A percentile compares a stretch with the other conserved stretches of the same genome.
Conservation (phyloP, 2,329 filamentous ascomycete genomes). For the Aspergillus oerlinghausenensis region DNA sequence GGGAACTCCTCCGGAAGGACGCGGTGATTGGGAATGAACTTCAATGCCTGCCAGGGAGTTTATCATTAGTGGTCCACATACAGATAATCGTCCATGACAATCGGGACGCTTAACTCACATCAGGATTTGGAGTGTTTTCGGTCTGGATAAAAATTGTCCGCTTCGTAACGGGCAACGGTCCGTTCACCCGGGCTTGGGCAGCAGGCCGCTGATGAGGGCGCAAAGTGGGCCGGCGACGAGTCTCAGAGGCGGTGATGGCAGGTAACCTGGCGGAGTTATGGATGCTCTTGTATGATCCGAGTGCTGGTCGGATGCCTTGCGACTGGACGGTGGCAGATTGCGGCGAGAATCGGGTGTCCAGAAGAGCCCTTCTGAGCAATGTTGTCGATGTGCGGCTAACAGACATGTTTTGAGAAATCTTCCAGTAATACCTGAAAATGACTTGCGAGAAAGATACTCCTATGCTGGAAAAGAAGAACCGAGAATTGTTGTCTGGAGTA, state of each 20-base stretch:
- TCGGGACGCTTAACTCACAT: slow-evolving; percentile 49
- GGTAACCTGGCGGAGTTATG: slow-evolving; percentile 44
- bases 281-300: slow-evolving; percentile 33
- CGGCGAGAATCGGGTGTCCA: slow-evolving; percentile 18
- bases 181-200: slow-evolving; percentile 34
- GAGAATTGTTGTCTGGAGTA: not conserved
- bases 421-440: slow-evolving; percentile 2
- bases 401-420: slow-evolving; percentile 25
- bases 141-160: slow-evolving; percentile 98
- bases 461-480: not conserved
- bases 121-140: slow-evolving; percentile 87
- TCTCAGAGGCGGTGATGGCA: slow-evolving; percentile 45
- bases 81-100: not conserved
- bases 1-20: slow-evolving; percentile 71
- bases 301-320: slow-evolving; percentile 24
- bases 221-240: slow-evolving; percentile 43
- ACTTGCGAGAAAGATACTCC: not conserved
- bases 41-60: slow-evolving; percentile 56
- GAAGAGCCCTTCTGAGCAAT: slow-evolving; percentile 28
- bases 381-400: slow-evolving; percentile 27
- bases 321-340: slow-evolving; percentile 16
- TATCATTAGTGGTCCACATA: not conserved
- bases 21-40: slow-evolving; percentile 87
- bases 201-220: slow-evolving; percentile 38
- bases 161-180: slow-evolving; percentile 37